These are phyloP conservation scores for Sclerotinia nivalis DNA, from an alignment of 2,329 filamentous ascomycete species.

Conservation along the genomic window DNA sequence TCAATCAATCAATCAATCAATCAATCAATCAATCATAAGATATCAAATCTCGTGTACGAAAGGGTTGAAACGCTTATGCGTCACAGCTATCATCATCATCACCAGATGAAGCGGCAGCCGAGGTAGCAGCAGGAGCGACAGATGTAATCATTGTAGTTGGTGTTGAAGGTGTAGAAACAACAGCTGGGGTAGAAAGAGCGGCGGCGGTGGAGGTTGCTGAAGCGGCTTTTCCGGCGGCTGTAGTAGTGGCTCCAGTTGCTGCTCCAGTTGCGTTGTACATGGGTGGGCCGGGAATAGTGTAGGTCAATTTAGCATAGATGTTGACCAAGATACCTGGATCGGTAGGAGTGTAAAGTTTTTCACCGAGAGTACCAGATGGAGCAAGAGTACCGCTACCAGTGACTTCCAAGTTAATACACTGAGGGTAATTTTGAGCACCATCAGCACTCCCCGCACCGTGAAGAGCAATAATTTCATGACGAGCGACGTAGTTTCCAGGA, in stretches of 20 bases:
- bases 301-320: constrained; percentile 43
- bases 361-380: constrained; percentile 44
- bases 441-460: constrained; percentile 41
- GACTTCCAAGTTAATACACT: constrained; percentile 53
- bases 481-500: constrained; percentile 51
- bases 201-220: neutral
- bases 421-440: constrained; percentile 52
- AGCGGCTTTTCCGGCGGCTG: neutral
- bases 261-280: constrained; percentile 31
- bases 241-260: neutral
- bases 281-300: constrained; percentile 43
- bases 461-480: constrained; percentile 46
- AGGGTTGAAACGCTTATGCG: neutral
- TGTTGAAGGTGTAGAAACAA: neutral
- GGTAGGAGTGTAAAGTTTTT: constrained; percentile 45
- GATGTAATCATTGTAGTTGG: neutral
- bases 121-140: neutral
- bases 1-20: too few relatives aligned
- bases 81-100: constrained; percentile 3
- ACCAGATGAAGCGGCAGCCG: neutral
- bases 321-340: constrained; percentile 47
- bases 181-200: neutral
- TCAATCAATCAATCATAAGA: neutral
- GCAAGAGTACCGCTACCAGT: constrained; percentile 46
- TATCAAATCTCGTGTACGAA: too few relatives aligned